Conservation (phyloP, 2,329 filamentous ascomycete genomes). For the Falciphora oryzae region DNA sequence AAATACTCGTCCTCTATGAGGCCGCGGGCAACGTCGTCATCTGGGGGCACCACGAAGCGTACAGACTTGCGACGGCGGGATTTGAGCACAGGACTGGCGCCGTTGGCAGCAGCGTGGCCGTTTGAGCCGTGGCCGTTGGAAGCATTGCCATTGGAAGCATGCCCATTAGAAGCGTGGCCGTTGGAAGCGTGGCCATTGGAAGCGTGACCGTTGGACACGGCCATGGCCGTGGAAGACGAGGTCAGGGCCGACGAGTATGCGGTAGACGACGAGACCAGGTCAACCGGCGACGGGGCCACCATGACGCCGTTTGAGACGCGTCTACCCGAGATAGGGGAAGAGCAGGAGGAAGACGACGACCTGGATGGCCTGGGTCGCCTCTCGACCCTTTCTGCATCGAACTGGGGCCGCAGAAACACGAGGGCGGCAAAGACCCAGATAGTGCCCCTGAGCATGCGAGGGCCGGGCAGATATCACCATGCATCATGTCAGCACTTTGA, state of each 20-base stretch:
- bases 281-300: neutral
- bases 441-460: slow-evolving; percentile 25
- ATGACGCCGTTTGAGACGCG: neutral
- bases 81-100: neutral
- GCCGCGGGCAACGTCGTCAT: slow-evolving; percentile 22
- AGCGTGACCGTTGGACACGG: neutral
- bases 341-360: neutral
- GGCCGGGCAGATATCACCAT: too few species aligned
- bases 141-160: neutral
- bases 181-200: neutral
- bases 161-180: neutral
- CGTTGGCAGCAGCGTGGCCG: slow-evolving; percentile 6
- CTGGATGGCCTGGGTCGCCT: slow-evolving; percentile 1
- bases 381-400: slow-evolving; percentile 46
- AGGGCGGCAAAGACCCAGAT: slow-evolving; percentile 44
- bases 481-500: neutral
- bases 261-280: neutral
- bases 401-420: slow-evolving; percentile 50
- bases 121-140: neutral
- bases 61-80: slow-evolving; percentile 10
- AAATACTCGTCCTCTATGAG: slow-evolving; percentile 40
- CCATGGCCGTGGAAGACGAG: neutral
- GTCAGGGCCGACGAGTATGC: neutral
- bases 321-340: neutral
- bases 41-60: slow-evolving; percentile 12